Percentiles rank a stretch among this genome's conserved stretches.
phyloP scores from a whole-genome alignment of 768 basidiomycete species.

The Austroboletus eburneus region DNA sequence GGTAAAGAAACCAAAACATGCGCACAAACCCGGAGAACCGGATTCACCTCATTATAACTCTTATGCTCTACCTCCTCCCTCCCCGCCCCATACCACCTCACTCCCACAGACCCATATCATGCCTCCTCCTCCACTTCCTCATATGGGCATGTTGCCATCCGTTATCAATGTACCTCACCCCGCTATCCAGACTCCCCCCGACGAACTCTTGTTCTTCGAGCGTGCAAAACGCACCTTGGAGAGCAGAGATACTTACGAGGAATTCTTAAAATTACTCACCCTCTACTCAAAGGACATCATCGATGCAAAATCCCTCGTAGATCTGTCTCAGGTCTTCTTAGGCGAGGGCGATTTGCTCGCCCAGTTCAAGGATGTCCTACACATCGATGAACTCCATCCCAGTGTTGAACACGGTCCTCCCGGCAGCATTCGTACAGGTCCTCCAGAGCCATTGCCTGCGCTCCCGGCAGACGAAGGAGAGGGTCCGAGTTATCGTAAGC shows the following conservation, averaged over 20 bases:
- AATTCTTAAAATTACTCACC: conserved; percentile 90
- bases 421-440: conserved; percentile 70
- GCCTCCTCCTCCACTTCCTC: conserved; percentile 25
- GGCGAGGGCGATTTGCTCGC: conserved; percentile 74
- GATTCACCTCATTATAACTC: conserved; percentile 44
- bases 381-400: conserved; percentile 66
- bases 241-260: conserved; percentile 76
- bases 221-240: conserved; percentile 80
- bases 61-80: conserved; percentile 40
- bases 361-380: conserved; percentile 85
- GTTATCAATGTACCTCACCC: conserved; percentile 26
- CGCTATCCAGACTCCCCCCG: conserved; percentile 42
- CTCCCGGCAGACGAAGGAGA: conserved; percentile 79
- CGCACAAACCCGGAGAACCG: conserved; percentile 57
- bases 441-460: conserved; percentile 73
- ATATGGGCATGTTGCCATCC: conserved; percentile 24
- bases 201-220: conserved; percentile 93
- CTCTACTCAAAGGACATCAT: conserved; percentile 92
- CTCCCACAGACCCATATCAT: conserved; percentile 25
- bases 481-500: conserved; percentile 89
- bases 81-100: conserved; percentile 28
- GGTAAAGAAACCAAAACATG: conserved; percentile 61
- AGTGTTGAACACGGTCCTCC: conserved; percentile 67
- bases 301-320: conserved; percentile 76
- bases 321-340: conserved; percentile 76